Percentiles rank a stretch among this genome's conserved stretches.
These are phyloP conservation scores for Sporisorium scitamineum DNA, from an alignment of 1,284 basidiomycete species.

Conservation along the genomic window DNA sequence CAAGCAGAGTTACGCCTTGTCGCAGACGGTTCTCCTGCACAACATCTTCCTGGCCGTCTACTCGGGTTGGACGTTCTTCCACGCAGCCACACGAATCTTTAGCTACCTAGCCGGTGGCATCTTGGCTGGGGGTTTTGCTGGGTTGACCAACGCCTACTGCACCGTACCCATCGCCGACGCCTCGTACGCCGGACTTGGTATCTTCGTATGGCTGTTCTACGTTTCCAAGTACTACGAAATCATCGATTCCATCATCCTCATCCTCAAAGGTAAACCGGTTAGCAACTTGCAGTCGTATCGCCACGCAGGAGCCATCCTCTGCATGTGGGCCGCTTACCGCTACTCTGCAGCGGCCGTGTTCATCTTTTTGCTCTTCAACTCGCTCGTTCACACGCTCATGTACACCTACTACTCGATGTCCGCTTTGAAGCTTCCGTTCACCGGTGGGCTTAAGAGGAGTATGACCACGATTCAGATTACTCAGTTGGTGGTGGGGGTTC, in stretches of 20 bases:
- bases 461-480: constrained; percentile 65
- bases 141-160: constrained; percentile 66
- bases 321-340: constrained; percentile 67
- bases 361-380: constrained; percentile 56
- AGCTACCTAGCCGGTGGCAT: constrained; percentile 40
- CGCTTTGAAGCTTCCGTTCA: constrained; percentile 65
- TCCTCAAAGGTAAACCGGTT: constrained; percentile 69
- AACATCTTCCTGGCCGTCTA: constrained; percentile 67
- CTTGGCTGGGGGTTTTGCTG: constrained; percentile 38
- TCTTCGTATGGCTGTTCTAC: constrained; percentile 68
- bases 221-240: constrained; percentile 69
- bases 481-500: constrained; percentile 56
- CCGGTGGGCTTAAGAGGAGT: constrained; percentile 62
- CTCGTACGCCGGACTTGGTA: constrained; percentile 56
- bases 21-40: constrained; percentile 61
- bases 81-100: constrained; percentile 39
- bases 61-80: constrained; percentile 60
- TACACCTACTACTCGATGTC: constrained; percentile 68
- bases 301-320: constrained; percentile 64
- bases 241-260: constrained; percentile 68
- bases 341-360: constrained; percentile 59
- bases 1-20: constrained; percentile 46
- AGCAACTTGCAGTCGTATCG: constrained; percentile 61
- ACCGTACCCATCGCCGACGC: constrained; percentile 63
- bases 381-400: constrained; percentile 53